Evolutionary conservation across 1,284 basidiomycete species (phyloP), one percentile per base, ranked within the genome.

Genomic region (Sphagnurus paluster): DNA sequence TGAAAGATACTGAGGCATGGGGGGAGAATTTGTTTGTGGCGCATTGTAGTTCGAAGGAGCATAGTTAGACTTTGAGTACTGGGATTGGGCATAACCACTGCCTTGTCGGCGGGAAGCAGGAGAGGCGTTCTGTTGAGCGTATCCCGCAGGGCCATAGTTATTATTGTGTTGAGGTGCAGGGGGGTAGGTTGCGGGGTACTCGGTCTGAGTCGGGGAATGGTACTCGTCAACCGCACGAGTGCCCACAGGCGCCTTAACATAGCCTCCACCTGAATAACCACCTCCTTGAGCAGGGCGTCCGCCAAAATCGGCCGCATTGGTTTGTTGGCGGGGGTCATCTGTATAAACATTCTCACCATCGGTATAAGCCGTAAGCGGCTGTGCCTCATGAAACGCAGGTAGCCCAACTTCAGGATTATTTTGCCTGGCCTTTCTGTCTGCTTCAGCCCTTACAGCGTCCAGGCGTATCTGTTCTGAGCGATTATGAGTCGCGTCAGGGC

Each of bases 371-470:
- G 75, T 81, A 44, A 90, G 71, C 14, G 88, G 87, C 50, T 83
- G 79, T 1, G 71, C 74, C 61, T 90, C 88, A 34, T 80, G 70
- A 68, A 92, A 89, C 6, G 84, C 77, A 14, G 89, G 87, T 0
- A 92, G 65, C 14, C 88, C 89, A 44, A 71, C 68, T 64, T 89
- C 87, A n/a, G 68, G 68, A 48, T 69, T 67, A 23, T 76, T 76
- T 59, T 83, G 82, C 24, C 74, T 74, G 3, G 82, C 82, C 61
- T 90, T 91, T 50, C 89, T 77, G 53, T 90, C 87, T 4, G 79
- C 82, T 61, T 92, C 90, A 9, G 87, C 87, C 58, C 87, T 90
- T 57, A 92, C 79, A 14, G 88, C 88, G 54, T 90, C 87, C 50
- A 91, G 65, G 16, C 86, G 82, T 74, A 88, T 69, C 61, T 79